Conservation (phyloP, 1,139 yeast species). For the Yamadazyma atmosphaerica region DNA sequence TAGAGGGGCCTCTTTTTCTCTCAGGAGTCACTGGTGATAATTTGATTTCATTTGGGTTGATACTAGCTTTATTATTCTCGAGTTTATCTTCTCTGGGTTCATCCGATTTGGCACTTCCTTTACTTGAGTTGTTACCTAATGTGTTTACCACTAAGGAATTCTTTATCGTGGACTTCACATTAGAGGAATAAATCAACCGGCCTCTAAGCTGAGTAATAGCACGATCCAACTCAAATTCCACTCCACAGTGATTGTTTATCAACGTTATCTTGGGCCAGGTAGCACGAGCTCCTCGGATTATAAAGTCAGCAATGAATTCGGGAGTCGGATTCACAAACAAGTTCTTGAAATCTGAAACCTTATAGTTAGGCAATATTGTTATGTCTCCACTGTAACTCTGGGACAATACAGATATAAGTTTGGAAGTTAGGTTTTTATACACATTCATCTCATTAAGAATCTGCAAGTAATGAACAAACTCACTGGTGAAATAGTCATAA, state of each 20-base stretch:
- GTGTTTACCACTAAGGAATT: slow-evolving; percentile 9
- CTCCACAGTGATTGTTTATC: slow-evolving; percentile 83
- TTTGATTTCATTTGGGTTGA: slow-evolving; percentile 5
- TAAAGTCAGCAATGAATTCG: slow-evolving; percentile 67
- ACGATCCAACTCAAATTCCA: slow-evolving; percentile 83
- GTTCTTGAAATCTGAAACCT: slow-evolving; percentile 56
- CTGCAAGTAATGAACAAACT: slow-evolving; percentile 74
- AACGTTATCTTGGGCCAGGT: slow-evolving; percentile 91
- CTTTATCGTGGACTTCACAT: slow-evolving; percentile 19
- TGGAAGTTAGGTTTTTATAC: slow-evolving; percentile 69
- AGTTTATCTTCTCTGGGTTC: slow-evolving; percentile 4
- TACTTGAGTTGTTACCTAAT: neutral
- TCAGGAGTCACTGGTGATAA: slow-evolving; percentile 13
- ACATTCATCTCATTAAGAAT: slow-evolving; percentile 75
- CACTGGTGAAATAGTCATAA: slow-evolving; percentile 65
- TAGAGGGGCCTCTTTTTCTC: slow-evolving; percentile 8
- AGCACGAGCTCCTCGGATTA: slow-evolving; percentile 82
- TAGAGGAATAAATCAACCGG: slow-evolving; percentile 50
- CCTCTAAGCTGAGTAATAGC: slow-evolving; percentile 72
- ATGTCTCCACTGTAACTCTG: slow-evolving; percentile 94
- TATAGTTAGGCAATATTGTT: slow-evolving; percentile 80
- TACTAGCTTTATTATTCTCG: too few relatives aligned
- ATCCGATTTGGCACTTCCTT: neutral
- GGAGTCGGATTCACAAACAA: slow-evolving; percentile 80
- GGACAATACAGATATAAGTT: slow-evolving; percentile 69